phyloP scores from a whole-genome alignment of 352 stramenopile species.

The Phytophthora idaei region DNA sequence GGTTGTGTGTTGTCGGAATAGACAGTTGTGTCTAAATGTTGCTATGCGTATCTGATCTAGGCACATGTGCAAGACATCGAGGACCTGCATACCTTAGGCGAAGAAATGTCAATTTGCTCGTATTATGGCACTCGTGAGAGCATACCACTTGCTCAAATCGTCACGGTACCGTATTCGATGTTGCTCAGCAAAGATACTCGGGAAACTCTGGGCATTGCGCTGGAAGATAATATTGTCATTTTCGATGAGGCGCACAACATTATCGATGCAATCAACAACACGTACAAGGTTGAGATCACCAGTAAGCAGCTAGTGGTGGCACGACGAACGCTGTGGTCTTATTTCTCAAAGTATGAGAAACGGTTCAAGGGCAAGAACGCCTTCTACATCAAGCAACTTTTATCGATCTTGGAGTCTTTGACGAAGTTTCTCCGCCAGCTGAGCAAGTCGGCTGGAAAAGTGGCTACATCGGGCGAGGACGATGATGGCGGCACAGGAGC shows the following conservation, averaged over 20 bases:
- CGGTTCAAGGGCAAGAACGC: constrained; percentile 85
- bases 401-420: constrained; percentile 75
- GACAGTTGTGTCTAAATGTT: constrained; percentile 10
- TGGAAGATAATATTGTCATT: constrained; percentile 94
- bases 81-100: constrained; percentile 92
- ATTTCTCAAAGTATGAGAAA: constrained; percentile 90
- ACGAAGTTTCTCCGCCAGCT: constrained; percentile 78
- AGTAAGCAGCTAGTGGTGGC: constrained; percentile 80
- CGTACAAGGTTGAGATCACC: constrained; percentile 82
- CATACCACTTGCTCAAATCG: constrained; percentile 88
- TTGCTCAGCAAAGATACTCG: constrained; percentile 91
- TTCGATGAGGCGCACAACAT: constrained; percentile 99
- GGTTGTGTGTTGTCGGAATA: neutral
- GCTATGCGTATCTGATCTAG: constrained; percentile 30
- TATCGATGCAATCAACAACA: constrained; percentile 94
- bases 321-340: constrained; percentile 79
- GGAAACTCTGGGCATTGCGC: constrained; percentile 86
- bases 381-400: constrained; percentile 91
- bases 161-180: constrained; percentile 94
- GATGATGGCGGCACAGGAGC: constrained; percentile 34
- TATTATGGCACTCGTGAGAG: constrained; percentile 97
- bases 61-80: constrained; percentile 95
- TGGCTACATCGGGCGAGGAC: constrained; percentile 10
- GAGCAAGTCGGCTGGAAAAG: constrained; percentile 35
- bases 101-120: constrained; percentile 93